A percentile compares a stretch with the other conserved stretches of the same genome.
phyloP scores from a whole-genome alignment of 2,329 filamentous ascomycete genomes.

The Fusarium devonianum region DNA sequence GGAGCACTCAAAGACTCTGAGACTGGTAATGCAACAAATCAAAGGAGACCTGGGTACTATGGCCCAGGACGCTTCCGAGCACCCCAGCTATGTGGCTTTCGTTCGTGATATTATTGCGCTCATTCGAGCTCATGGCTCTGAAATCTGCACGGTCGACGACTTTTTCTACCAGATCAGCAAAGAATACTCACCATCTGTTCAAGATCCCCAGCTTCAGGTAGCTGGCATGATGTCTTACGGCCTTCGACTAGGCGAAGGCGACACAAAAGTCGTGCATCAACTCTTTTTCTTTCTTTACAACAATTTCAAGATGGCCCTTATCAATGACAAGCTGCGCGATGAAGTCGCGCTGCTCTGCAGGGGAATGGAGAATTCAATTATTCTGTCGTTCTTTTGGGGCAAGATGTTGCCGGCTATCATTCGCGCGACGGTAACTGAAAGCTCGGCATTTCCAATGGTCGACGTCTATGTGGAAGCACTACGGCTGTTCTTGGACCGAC shows the following conservation, averaged over 20 bases:
- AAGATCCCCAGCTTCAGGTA: constrained; percentile 64
- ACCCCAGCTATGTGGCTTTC: constrained; percentile 59
- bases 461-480: constrained; percentile 59
- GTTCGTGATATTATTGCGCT: constrained; percentile 60
- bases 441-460: constrained; percentile 56
- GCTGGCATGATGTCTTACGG: constrained; percentile 65
- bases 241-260: constrained; percentile 60
- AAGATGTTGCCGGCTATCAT: constrained; percentile 64
- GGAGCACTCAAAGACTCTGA: constrained; percentile 54
- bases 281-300: constrained; percentile 66
- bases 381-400: constrained; percentile 57
- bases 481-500: constrained; percentile 45
- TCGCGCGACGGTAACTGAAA: constrained; percentile 45
- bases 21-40: constrained; percentile 61
- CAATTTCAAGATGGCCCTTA: constrained; percentile 63
- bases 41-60: constrained; percentile 56
- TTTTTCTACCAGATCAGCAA: constrained; percentile 65
- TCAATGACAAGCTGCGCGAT: constrained; percentile 55
- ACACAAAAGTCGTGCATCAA: constrained; percentile 54
- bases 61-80: constrained; percentile 48
- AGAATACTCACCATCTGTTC: constrained; percentile 62
- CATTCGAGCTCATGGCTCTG: constrained; percentile 61
- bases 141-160: constrained; percentile 60
- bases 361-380: constrained; percentile 55
- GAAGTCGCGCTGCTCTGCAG: constrained; percentile 55